Evolutionary conservation across 2,329 filamentous ascomycete species (phyloP).

Genomic region (Bipolaris oryzae): DNA sequence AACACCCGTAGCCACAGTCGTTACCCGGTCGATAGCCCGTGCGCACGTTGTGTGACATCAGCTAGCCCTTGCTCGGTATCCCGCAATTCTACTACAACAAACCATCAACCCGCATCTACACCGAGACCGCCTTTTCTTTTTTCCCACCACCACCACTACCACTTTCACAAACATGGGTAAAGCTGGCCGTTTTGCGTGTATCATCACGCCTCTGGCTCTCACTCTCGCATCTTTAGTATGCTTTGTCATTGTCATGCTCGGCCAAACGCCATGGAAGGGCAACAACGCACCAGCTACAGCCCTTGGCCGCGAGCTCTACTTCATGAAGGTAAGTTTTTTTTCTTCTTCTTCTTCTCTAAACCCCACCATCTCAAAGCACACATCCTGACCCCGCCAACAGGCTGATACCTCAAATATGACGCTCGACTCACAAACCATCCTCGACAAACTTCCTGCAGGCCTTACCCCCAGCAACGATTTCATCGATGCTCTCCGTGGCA

Average conservation of each 20-base stretch:
- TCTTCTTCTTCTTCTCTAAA: too few species aligned
- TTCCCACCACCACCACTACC: conserved; percentile 21
- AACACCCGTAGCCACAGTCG: conserved; percentile 1
- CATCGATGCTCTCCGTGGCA: conserved; percentile 48
- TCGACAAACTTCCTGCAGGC: conserved; percentile 34
- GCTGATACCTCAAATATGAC: conserved; percentile 59
- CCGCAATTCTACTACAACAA: conserved; percentile 5
- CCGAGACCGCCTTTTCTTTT: neutral
- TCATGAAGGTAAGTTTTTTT: conserved; percentile 62
- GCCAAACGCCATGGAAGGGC: conserved; percentile 57
- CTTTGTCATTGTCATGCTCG: conserved; percentile 63
- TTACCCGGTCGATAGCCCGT: conserved; percentile 3
- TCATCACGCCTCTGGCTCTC: conserved; percentile 82
- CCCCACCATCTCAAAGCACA: neutral
- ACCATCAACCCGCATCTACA: neutral
- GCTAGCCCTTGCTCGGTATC: conserved; percentile 10
- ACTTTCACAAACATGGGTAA: conserved; percentile 71
- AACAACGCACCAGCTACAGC: conserved; percentile 43
- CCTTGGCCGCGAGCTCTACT: conserved; percentile 60
- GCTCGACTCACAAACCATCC: conserved; percentile 52
- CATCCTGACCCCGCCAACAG: conserved; percentile 30
- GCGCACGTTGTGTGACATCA: conserved; percentile 13
- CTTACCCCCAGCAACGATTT: conserved; percentile 48
- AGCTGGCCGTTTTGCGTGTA: conserved; percentile 81
- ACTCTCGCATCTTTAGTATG: conserved; percentile 79